phyloP scores from a whole-genome alignment of 2,329 filamentous ascomycete genomes.

The Cylindrodendrum hubeiense region DNA sequence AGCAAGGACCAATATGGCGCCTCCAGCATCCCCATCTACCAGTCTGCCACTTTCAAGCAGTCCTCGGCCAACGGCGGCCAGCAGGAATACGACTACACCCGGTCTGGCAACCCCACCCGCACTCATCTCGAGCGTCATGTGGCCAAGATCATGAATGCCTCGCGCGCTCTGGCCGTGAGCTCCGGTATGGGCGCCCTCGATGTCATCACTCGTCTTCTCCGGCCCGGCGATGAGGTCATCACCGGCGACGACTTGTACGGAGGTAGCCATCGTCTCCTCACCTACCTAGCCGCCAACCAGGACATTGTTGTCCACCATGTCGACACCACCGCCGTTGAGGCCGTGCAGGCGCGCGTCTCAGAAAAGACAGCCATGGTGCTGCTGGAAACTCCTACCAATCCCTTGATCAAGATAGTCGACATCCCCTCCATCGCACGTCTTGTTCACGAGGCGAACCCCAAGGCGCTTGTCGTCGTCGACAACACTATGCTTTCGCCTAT shows the following conservation, averaged over 20 bases:
- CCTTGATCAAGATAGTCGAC: constrained; percentile 97
- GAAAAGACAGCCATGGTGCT: constrained; percentile 94
- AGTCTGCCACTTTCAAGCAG: constrained; percentile 99
- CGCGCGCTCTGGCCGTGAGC: constrained; percentile 89
- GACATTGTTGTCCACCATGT: constrained; percentile 96
- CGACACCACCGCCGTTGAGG: constrained; percentile 85
- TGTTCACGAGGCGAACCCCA: constrained; percentile 82
- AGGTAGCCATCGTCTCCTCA: constrained; percentile 92
- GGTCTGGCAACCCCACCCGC: constrained; percentile 95
- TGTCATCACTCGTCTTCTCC: constrained; percentile 91
- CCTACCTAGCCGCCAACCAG: constrained; percentile 89
- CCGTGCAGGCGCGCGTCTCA: constrained; percentile 76
- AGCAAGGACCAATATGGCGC: constrained; percentile 97
- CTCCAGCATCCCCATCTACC: constrained; percentile 97
- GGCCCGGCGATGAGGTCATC: constrained; percentile 95
- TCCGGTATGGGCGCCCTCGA: constrained; percentile 98
- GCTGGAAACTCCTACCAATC: constrained; percentile 96
- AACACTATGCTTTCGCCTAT: constrained; percentile 99
- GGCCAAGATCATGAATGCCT: constrained; percentile 98
- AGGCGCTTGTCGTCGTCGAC: constrained; percentile 90
- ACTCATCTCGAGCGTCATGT: constrained; percentile 96
- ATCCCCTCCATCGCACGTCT: constrained; percentile 82
- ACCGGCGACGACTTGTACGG: constrained; percentile 98
- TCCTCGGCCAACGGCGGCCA: constrained; percentile 81
- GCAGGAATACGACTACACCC: constrained; percentile 96